Evolutionary conservation across 2,329 filamentous ascomycete species (phyloP).

Genomic region (Exophiala alcalophila): DNA sequence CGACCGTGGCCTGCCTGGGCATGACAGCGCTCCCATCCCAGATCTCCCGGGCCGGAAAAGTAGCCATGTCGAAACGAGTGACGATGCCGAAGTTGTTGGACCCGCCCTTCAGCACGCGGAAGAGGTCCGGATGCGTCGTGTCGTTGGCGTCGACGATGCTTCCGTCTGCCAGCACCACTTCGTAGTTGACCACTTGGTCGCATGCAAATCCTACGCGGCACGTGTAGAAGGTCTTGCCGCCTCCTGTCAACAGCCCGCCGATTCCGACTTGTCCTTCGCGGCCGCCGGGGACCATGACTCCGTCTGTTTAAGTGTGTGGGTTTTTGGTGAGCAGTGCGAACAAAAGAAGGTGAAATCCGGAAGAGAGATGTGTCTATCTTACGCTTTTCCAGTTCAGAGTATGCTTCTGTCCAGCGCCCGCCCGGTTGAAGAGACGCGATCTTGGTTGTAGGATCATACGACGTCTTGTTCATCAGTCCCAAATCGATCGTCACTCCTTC

Average conservation of each 20-base stretch:
- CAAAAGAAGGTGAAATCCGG: no score
- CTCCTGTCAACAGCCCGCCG: slow-evolving; percentile 36
- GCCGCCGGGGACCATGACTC: slow-evolving; percentile 33
- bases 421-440: slow-evolving; percentile 33
- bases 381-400: slow-evolving; percentile 29
- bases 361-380: no score
- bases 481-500: slow-evolving; percentile 35
- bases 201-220: slow-evolving; percentile 37
- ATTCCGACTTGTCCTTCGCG: slow-evolving; percentile 38
- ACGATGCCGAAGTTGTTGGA: slow-evolving; percentile 53
- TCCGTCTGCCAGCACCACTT: slow-evolving; percentile 53
- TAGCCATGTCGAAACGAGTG: slow-evolving; percentile 12
- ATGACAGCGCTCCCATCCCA: background rate
- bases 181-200: slow-evolving; percentile 38
- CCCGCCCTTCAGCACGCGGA: slow-evolving; percentile 54
- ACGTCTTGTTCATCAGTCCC: slow-evolving; percentile 26
- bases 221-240: slow-evolving; percentile 37
- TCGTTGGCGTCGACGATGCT: slow-evolving; percentile 47
- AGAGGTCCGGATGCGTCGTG: slow-evolving; percentile 49
- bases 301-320: no score
- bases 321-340: no score
- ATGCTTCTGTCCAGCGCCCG: slow-evolving; percentile 34
- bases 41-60: background rate
- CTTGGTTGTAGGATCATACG: slow-evolving; percentile 25
- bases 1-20: background rate